These are phyloP conservation scores for Penicillium corylophilum DNA, from an alignment of 2,329 filamentous ascomycete species.

Conservation along the genomic window DNA sequence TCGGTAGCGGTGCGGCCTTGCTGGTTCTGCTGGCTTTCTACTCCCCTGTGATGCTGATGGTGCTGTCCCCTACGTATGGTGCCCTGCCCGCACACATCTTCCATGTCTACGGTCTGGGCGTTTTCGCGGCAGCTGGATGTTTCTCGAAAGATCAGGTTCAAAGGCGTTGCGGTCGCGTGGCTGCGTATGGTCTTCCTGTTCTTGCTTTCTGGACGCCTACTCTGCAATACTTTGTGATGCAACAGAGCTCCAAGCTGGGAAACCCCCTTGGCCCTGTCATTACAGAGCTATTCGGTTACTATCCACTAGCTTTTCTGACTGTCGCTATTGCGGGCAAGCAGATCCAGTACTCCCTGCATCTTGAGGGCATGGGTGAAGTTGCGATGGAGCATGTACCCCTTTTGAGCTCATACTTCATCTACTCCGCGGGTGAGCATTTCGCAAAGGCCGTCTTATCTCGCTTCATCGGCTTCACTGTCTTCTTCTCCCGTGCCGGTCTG, in stretches of 20 bases:
- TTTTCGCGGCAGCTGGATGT: slow-evolving; percentile 70
- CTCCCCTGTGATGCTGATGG: slow-evolving; percentile 57
- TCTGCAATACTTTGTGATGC: slow-evolving; percentile 69
- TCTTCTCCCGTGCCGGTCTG: slow-evolving; percentile 70
- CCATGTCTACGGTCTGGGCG: slow-evolving; percentile 66
- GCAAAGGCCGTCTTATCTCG: slow-evolving; percentile 43
- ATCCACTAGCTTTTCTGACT: slow-evolving; percentile 66
- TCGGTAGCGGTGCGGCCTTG: slow-evolving; percentile 32
- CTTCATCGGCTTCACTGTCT: slow-evolving; percentile 60
- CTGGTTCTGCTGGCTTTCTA: slow-evolving; percentile 41
- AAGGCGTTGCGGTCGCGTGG: slow-evolving; percentile 51
- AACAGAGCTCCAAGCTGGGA: slow-evolving; percentile 64
- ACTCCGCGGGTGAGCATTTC: slow-evolving; percentile 51
- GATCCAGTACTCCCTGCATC: slow-evolving; percentile 59
- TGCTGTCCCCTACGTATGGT: slow-evolving; percentile 84
- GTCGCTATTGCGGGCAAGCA: slow-evolving; percentile 63
- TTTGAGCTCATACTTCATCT: slow-evolving; percentile 64
- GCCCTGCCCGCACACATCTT: slow-evolving; percentile 72
- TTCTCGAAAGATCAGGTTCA: slow-evolving; percentile 59
- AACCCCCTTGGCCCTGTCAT: slow-evolving; percentile 70
- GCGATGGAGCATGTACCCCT: slow-evolving; percentile 65
- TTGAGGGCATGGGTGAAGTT: slow-evolving; percentile 56
- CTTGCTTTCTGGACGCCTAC: slow-evolving; percentile 73
- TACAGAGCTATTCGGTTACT: slow-evolving; percentile 71
- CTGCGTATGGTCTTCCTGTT: slow-evolving; percentile 61